Conservation (phyloP, 2,329 filamentous ascomycete species). For the Alternaria sp. region DNA sequence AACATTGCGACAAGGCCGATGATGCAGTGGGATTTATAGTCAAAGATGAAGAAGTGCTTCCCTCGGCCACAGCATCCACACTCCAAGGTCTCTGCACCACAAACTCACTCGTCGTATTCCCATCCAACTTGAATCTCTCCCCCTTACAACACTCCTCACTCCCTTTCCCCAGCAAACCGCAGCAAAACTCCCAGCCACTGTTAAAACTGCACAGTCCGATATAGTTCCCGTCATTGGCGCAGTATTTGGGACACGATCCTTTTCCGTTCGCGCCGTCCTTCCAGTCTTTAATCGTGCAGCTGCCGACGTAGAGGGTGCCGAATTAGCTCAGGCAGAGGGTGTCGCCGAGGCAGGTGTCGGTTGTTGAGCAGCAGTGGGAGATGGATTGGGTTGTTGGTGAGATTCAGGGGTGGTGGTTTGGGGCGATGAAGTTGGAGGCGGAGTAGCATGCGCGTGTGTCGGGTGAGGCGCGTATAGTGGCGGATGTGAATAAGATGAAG, state of each 20-base stretch:
- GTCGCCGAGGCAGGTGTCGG: slow-evolving; percentile 1
- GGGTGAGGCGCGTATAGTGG: neutral
- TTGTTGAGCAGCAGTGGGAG: slow-evolving; percentile 1
- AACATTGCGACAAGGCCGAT: neutral
- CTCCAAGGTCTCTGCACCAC: neutral
- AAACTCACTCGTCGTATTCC: neutral
- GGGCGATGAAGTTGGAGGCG: neutral
- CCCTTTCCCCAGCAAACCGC: neutral
- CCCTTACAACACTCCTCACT: neutral
- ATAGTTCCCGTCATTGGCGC: neutral
- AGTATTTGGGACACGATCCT: slow-evolving; percentile 1
- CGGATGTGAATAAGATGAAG: neutral
- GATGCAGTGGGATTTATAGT: neutral
- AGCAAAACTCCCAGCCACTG: neutral
- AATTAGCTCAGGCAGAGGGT: slow-evolving; percentile 2
- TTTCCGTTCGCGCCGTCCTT: neutral
- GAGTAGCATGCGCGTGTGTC: neutral
- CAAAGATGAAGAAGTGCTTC: no score
- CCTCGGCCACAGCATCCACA: neutral
- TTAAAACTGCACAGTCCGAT: neutral
- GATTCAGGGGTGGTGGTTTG: neutral
- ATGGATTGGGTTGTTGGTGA: neutral
- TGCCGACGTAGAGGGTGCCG: slow-evolving; percentile 2
- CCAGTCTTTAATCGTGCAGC: slow-evolving; percentile 3
- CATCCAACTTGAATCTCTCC: neutral